These are phyloP conservation scores for Macaranga tanarius DNA, from an alignment of 441 rosid species.

Conservation along the genomic window DNA sequence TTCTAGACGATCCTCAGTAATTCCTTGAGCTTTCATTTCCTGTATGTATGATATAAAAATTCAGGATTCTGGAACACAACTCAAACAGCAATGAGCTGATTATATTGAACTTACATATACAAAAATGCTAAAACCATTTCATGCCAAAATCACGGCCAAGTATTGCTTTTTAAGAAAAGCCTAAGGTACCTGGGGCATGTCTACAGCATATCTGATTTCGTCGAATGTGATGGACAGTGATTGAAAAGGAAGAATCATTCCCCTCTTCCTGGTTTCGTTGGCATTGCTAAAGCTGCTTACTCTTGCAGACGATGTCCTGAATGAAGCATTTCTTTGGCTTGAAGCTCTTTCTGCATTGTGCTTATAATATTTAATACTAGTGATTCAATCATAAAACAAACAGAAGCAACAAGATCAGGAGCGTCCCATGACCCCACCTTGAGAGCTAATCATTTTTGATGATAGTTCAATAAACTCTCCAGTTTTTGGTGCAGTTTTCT, in stretches of 20 bases:
- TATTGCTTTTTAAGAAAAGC: neutral
- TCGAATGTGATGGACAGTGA: constrained; percentile 60
- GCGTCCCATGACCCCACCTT: constrained; percentile 28
- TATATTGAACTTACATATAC: neutral
- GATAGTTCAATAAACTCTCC: constrained; percentile 37
- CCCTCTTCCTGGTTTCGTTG: constrained; percentile 37
- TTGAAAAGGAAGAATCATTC: constrained; percentile 71
- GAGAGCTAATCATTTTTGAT: constrained; percentile 18
- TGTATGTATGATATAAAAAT: constrained; percentile 19
- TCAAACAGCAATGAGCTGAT: neutral
- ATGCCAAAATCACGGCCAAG: too few relatives aligned
- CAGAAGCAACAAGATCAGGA: constrained; percentile 2
- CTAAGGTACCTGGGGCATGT: constrained; percentile 66
- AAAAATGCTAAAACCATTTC: neutral
- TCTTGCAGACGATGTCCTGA: constrained; percentile 33
- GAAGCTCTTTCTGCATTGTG: constrained; percentile 36
- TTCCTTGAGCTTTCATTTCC: constrained; percentile 67
- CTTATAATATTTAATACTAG: constrained; percentile 7
- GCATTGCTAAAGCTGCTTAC: constrained; percentile 30
- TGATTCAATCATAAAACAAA: neutral
- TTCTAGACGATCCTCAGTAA: constrained; percentile 44
- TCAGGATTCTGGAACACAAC: neutral
- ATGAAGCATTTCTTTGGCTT: constrained; percentile 26
- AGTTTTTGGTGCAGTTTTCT: constrained; percentile 36
- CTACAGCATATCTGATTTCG: constrained; percentile 57